Base-by-base conservation (phyloP, 352 stramenopile species). In the Pythium chondricola region DNA sequence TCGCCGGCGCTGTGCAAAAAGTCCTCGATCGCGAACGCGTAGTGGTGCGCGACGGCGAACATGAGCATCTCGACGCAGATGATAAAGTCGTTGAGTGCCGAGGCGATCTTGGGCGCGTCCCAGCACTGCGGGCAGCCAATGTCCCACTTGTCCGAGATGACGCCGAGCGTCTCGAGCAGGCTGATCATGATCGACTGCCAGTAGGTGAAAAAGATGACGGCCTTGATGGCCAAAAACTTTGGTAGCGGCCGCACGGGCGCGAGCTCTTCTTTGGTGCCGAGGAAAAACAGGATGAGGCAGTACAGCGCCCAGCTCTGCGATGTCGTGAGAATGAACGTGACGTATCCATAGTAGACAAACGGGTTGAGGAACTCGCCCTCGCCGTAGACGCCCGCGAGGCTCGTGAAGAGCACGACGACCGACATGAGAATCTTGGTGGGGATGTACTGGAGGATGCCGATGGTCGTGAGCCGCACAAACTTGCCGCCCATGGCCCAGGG, bases 21-120 rank as follows among this genome's bases (percentile, higher is more conserved):
- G 58, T 97, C 89, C 32, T 93, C 85, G 55, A 97, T 93, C 3
- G 81, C 83, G 45, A 97, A 98, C 14, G 86, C 86, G 51, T 89
- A 97, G 58, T 95, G 89, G 67, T 97, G 94, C 20, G 85, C 86
- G 18, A 97, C 52, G 6, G 90, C 88, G 43, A 96, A 95, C 41
- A 93, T 74, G 43, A 97, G 74, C 92, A 98, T 98, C 57, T 98
- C 92, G 25, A 96, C 73, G 59, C 92, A 98, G 55, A 97, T 97
- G 59, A 97, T 69, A 57, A 97, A 94, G 71, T 98, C 86, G 46
- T 97, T 95, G 25, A 97, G 63, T 31, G 80, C 90, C 41, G 88
- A 95, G 14, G 74, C 82, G 56, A 96, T 89, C 46, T 91, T 89
- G 38, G 85, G 74, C 8, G 83, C 78, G 47, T 80, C 70, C 83